Percentiles rank a stretch among this genome's conserved stretches.
Conservation (phyloP, 2,329 filamentous ascomycete genomes). For the Teratosphaeria epicoccoides region DNA sequence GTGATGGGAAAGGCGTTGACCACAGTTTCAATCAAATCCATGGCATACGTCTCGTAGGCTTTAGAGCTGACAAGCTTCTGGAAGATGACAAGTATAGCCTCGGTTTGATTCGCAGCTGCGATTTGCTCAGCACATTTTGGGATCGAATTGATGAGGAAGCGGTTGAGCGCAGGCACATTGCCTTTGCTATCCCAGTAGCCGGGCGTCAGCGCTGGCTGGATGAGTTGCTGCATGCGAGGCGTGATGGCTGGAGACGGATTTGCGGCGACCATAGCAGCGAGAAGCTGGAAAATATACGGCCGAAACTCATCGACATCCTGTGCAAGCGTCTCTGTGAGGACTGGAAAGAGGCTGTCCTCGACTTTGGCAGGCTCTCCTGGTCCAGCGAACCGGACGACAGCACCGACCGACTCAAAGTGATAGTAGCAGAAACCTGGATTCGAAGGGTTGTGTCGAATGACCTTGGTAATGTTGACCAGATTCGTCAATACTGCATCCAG, state of each 20-base stretch:
- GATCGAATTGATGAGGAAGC: conserved; percentile 74
- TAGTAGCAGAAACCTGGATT: conserved; percentile 99
- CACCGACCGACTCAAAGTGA: conserved; percentile 89
- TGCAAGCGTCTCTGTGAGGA: conserved; percentile 69
- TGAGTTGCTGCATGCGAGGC: conserved; percentile 66
- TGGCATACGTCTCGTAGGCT: conserved; percentile 73
- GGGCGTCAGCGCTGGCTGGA: conserved; percentile 69
- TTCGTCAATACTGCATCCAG: conserved; percentile 71
- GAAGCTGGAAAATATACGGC: conserved; percentile 92
- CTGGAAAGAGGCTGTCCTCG: conserved; percentile 69
- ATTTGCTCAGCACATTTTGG: conserved; percentile 65
- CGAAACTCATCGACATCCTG: conserved; percentile 88
- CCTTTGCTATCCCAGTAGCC: conserved; percentile 82
- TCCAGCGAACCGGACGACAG: conserved; percentile 68
- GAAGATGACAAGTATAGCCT: conserved; percentile 88
- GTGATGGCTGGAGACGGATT: conserved; percentile 71
- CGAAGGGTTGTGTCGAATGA: conserved; percentile 90
- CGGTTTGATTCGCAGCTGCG: conserved; percentile 66
- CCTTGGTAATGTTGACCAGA: conserved; percentile 77
- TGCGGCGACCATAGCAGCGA: conserved; percentile 79
- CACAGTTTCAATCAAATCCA: conserved; percentile 79
- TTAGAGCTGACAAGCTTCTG: conserved; percentile 76
- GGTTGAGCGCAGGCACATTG: conserved; percentile 82
- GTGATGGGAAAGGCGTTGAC: conserved; percentile 62
- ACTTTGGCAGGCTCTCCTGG: conserved; percentile 60